Base-by-base conservation (phyloP, 2,329 filamentous ascomycete species). In the Fusarium veterinarium region DNA sequence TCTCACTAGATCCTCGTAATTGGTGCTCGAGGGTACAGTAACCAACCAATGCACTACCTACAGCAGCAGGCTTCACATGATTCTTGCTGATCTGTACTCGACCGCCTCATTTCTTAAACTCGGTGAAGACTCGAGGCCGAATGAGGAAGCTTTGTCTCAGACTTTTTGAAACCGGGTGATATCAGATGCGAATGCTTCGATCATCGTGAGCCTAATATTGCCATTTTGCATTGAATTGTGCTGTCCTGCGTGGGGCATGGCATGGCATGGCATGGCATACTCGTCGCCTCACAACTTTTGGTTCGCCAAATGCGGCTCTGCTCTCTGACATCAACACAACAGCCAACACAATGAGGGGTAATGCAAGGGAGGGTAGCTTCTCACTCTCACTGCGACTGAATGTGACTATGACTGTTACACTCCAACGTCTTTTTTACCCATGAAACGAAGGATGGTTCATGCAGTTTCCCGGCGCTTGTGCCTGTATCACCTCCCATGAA, bases 221-320 rank as follows among this genome's bases (percentile, higher is more conserved):
- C 33, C 16, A n/a, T 45, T 35, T 28, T 14, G 37, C 20, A 42
- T 42, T 38, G 38, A 53, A 30, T 11, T 9, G 19, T 28, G 38
- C 25, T 48, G 25, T 31, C 30, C 45, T 33, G 53, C n/a, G 41
- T 62, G 53, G 31, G 56, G 23, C 23, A 25, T 25, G 23, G 23
- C 23, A 23, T 23, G 23, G 23, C 23, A 23, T 23, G 23, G 25
- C 5, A 55, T 48, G 45, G 14, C 7, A 31, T 11, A 8, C 30
- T 23, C 8, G n/a, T n/a, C 33, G 46, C 46, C 46, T 65, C 44
- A 16, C 46, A 57, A n/a, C 19, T n/a, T 40, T n/a, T 65, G 59
- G 62, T 65, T 64, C 62, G 62, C 62, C 60, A 31, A 5, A 35
- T 64, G 59, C 25, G 59, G 62, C 59, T 65, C 59, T 53, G 62